These are phyloP conservation scores for Penicillium sp. DNA, from an alignment of 2,329 filamentous ascomycete genomes.

Conservation along the genomic window DNA sequence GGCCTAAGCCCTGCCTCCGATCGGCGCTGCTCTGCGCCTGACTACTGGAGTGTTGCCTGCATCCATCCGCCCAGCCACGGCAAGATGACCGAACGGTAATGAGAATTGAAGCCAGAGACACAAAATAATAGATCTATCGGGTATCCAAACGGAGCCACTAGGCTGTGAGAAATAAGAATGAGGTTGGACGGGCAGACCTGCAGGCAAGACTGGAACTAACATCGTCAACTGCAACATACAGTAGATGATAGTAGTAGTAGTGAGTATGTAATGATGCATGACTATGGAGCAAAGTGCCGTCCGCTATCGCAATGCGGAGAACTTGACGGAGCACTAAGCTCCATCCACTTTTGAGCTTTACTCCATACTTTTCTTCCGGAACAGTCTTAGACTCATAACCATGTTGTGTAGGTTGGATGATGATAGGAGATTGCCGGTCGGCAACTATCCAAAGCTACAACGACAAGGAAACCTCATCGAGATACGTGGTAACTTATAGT, in stretches of 20 bases:
- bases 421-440: not conserved
- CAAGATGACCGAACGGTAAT: not conserved
- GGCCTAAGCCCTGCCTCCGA: constrained; percentile 2
- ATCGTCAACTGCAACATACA: too few species aligned
- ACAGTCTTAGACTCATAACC: not conserved
- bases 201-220: not conserved
- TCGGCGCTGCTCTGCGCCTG: constrained; percentile 14
- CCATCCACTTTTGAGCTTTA: not conserved
- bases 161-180: not conserved
- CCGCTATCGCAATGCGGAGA: not conserved
- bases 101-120: not conserved
- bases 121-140: not conserved
- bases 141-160: not conserved
- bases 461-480: too few species aligned
- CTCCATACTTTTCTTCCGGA: not conserved
- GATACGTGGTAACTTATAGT: too few species aligned
- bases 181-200: not conserved
- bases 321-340: not conserved
- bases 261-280: too few species aligned
- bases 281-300: not conserved
- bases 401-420: not conserved
- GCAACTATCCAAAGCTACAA: too few species aligned
- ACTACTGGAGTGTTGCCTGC: constrained; percentile 8
- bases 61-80: constrained; percentile 1
- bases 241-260: too few species aligned